Base-by-base conservation (phyloP, 306 rosid species). In the Gleditsia sinensis region DNA sequence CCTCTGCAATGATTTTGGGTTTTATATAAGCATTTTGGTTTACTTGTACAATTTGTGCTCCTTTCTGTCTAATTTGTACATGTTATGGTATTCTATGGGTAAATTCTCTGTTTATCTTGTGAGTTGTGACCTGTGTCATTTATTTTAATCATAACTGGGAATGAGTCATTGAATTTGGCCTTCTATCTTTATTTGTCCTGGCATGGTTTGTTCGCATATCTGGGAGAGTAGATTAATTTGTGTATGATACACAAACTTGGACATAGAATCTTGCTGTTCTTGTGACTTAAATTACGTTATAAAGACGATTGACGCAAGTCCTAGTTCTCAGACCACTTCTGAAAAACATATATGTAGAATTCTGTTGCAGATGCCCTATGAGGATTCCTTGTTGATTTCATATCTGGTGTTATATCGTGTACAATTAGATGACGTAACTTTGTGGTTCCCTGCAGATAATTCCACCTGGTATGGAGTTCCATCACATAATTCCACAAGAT, bases 381-480 rank as follows among this genome's bases (percentile, higher is more conserved):
- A 72, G 16, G 75, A 68, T 48, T 57, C 40, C 61, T 50, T 24
- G 64, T 55, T 80, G 69, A 55, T 63, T 50, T 63, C 53, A 25
- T 77, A 48, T 57, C 67, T 53, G 23, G 54, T 75, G 30, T 36
- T 50, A 23, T 75, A 19, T 10, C 43, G 34, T 33, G 73, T 72
- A 21, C 58, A 71, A 66, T 79, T 63, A 61, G 14, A 83, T 72
- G 54, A 75, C 65, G 72, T 37, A 46, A 65, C 27, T 74, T 37
- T 64, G 61, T 64, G 48, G 32, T 59, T 39, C 34, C 72, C 48
- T 83, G 88, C 90, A 94, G 98, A 51, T 81, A 76, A 94, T 94
- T 85, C 91, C 98, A 56, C 98, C 98, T 33, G 98, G 98, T 58
- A 94, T 94, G 98, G 98, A 94, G 89, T 94, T 94, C 80, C 94